Evolutionary conservation across 2,329 filamentous ascomycete species (phyloP), one percentile per base, ranked within the genome.

Genomic region (Aspergillus tubingensis): DNA sequence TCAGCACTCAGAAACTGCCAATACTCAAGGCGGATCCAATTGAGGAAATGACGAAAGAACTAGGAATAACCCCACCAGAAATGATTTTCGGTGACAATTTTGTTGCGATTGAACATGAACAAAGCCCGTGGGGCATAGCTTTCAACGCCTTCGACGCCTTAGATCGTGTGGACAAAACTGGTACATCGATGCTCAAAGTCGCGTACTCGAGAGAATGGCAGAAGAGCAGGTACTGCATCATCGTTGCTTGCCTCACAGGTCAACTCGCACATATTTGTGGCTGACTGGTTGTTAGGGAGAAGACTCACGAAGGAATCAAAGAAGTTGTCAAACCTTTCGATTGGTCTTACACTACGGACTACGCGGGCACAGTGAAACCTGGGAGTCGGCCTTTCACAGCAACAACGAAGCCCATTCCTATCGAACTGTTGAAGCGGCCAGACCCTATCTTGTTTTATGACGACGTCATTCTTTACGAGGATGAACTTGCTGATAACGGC

Each of bases 21-120:
- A 99, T 99, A 76, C 90, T 96, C 68, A 97, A 96, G 77, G 88
- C 93, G 49, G 90, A 85, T 5, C 91, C 92, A 54, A 98, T 99
- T 72, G 92, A 96, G 72, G 86, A 86, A 39, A 91, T 99, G 86
- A 88, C 88, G 43, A 82, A 83, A 59, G 86, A 85, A 64, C 84
- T 99, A 57, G 88, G 88, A 30, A 97, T 99, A 72, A 88, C 94
- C 17, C 87, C 94, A 43, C 95, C 95, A 8, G 95, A 99, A 80
- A 99, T 99, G 95, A 99, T 99, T 66, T 99, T 99, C 74, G 95
- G 95, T 63, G 93, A 99, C 81, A 99, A 99, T 76, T 81, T 90
- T 60, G 88, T 96, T 43, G 80, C 86, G 6, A 83, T 99, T 62
- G 82, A 87, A 56, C 92, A 98, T 79, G 63, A 80, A n/a, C 83